Conservation (phyloP, 2,329 filamentous ascomycete genomes). For the Microsporum audouinii region DNA sequence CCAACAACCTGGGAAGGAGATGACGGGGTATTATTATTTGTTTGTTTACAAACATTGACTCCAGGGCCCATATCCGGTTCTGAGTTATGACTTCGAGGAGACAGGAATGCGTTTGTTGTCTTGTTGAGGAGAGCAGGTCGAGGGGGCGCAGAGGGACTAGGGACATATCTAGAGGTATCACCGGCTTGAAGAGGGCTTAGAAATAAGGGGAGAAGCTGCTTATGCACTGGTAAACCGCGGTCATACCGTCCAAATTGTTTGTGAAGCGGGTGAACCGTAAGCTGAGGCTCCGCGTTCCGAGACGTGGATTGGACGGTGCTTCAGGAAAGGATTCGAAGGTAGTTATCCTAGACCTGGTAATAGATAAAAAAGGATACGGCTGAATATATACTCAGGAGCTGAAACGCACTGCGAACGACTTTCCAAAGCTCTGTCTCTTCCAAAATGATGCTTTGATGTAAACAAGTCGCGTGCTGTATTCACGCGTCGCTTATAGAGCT, state of each 20-base stretch:
- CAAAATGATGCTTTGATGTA: not conserved
- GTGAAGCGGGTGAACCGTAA: not conserved
- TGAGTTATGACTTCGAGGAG: constrained; percentile 19
- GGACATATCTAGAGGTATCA: not conserved
- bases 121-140: constrained; percentile 33
- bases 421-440: not conserved
- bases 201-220: not conserved
- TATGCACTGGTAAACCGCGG: not conserved
- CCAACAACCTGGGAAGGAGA: constrained; percentile 27
- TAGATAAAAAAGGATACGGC: not conserved
- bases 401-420: not conserved
- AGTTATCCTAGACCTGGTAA: not conserved
- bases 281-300: not conserved
- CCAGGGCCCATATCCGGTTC: constrained; percentile 16
- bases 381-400: not conserved
- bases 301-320: not conserved
- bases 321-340: not conserved
- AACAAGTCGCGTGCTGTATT: not conserved
- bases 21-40: constrained; percentile 12
- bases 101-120: constrained; percentile 31
- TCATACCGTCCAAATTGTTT: not conserved
- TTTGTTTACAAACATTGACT: constrained; percentile 12
- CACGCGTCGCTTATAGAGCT: not conserved
- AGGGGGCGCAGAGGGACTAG: constrained; percentile 24
- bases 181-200: not conserved